Conservation (phyloP, 2,329 filamentous ascomycete species). For the Fusarium redolens region DNA sequence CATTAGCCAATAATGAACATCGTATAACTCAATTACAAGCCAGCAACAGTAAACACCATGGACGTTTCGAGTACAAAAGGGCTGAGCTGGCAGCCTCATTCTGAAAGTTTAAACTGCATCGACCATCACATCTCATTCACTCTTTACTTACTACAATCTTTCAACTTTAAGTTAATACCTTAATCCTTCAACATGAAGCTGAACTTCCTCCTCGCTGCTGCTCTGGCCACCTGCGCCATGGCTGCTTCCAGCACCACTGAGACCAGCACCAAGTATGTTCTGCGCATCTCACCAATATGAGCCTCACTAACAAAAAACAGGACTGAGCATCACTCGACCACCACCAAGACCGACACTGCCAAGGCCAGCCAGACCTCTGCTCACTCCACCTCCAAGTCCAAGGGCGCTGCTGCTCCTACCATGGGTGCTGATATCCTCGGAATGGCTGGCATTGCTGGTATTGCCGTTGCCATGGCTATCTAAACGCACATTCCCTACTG, state of each 20-base stretch:
- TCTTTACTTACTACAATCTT: not conserved
- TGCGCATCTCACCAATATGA: rapidly evolving
- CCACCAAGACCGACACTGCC: not conserved
- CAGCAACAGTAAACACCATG: not conserved
- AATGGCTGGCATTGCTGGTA: slow-evolving; percentile 13
- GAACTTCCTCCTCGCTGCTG: slow-evolving; percentile 14
- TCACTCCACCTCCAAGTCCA: not conserved
- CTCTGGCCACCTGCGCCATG: not conserved
- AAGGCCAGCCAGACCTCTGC: not conserved
- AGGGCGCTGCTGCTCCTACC: slow-evolving; percentile 12
- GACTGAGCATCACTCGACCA: not conserved
- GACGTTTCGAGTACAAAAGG: not conserved
- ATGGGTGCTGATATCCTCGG: slow-evolving; percentile 14
- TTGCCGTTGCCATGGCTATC: slow-evolving; percentile 21
- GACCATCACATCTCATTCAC: not conserved
- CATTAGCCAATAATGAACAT: not conserved
- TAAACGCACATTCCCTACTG: not conserved
- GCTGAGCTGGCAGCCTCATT: not conserved
- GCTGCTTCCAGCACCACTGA: slow-evolving; percentile 14
- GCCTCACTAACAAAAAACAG: not conserved
- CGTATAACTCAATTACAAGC: not conserved
- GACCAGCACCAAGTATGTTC: not conserved
- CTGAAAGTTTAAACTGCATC: not conserved
- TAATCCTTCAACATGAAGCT: slow-evolving; percentile 18
- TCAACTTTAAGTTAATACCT: not conserved